These are phyloP conservation scores for Aspergillus fumigatiaffinis DNA, from an alignment of 2,329 filamentous ascomycete species.

Conservation along the genomic window DNA sequence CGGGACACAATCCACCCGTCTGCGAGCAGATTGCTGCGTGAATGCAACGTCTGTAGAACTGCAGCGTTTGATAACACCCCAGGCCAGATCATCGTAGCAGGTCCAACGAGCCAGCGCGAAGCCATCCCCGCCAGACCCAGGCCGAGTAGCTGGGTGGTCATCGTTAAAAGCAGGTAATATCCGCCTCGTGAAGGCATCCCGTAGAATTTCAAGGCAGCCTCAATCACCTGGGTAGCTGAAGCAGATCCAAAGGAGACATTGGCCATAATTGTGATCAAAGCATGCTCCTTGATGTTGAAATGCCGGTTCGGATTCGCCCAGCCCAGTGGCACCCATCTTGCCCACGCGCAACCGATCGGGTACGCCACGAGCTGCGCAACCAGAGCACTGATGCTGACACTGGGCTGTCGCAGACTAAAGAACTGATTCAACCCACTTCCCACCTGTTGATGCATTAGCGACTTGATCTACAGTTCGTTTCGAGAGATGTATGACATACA, in stretches of 20 bases:
- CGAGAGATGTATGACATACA: conserved; percentile 16
- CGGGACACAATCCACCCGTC: conserved; percentile 43
- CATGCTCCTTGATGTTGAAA: conserved; percentile 41
- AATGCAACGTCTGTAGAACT: conserved; percentile 41
- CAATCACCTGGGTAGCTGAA: conserved; percentile 35
- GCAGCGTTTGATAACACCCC: conserved; percentile 50
- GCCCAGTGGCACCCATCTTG: conserved; percentile 36
- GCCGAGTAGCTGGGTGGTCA: conserved; percentile 61
- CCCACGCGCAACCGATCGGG: conserved; percentile 41
- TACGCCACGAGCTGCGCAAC: conserved; percentile 45
- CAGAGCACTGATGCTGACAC: conserved; percentile 36
- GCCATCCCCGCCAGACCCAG: conserved; percentile 61
- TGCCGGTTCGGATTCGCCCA: conserved; percentile 42
- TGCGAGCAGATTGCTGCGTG: conserved; percentile 27
- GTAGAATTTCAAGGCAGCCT: conserved; percentile 48
- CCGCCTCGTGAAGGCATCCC: conserved; percentile 55
- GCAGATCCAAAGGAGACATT: conserved; percentile 47
- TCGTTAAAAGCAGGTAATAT: conserved; percentile 57
- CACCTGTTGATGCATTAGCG: conserved; percentile 19
- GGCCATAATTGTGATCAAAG: conserved; percentile 44
- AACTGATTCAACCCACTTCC: conserved; percentile 38
- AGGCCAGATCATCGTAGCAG: conserved; percentile 64
- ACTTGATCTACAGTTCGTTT: background rate
- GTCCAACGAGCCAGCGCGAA: conserved; percentile 55
- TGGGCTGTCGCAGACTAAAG: conserved; percentile 37